These are phyloP conservation scores for Incumbomyces delicatus DNA, from an alignment of 2,329 filamentous ascomycete genomes.

Conservation along the genomic window DNA sequence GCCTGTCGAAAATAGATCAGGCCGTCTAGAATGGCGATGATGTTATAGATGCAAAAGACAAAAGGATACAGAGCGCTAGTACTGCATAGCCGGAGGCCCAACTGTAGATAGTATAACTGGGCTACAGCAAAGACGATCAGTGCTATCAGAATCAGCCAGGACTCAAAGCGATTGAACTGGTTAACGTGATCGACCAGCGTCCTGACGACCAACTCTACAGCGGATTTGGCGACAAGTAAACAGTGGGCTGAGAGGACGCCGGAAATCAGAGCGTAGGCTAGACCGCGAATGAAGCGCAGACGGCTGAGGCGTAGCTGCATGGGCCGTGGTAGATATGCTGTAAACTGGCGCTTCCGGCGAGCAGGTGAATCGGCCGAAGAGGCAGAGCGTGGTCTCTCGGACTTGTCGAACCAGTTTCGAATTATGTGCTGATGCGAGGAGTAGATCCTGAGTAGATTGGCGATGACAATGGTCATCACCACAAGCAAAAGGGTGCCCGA, in stretches of 20 bases:
- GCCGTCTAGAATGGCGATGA: constrained; percentile 93
- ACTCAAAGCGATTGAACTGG: constrained; percentile 91
- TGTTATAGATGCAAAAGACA: constrained; percentile 98
- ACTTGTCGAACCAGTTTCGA: constrained; percentile 13
- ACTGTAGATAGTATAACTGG: constrained; percentile 91
- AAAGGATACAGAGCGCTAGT: constrained; percentile 93
- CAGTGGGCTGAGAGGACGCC: constrained; percentile 91
- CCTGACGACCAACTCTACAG: constrained; percentile 82
- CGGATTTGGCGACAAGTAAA: constrained; percentile 87
- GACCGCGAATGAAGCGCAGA: constrained; percentile 66
- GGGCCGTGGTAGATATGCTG: constrained; percentile 27
- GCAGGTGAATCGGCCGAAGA: constrained; percentile 6
- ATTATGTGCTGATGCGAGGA: constrained; percentile 18
- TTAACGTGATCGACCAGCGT: constrained; percentile 74
- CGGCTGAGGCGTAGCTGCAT: constrained; percentile 43
- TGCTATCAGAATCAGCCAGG: constrained; percentile 78
- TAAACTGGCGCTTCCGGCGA: constrained; percentile 29
- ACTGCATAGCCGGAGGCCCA: constrained; percentile 85
- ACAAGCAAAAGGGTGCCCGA: constrained; percentile 66
- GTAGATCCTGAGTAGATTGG: constrained; percentile 34
- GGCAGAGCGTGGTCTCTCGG: constrained; percentile 16
- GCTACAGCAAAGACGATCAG: constrained; percentile 73
- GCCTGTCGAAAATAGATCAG: constrained; percentile 94
- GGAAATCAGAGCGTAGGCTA: constrained; percentile 81
- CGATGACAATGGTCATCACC: constrained; percentile 53